Percentiles rank a stretch among this genome's conserved stretches.
phyloP scores from a whole-genome alignment of 1,284 basidiomycete genomes.

The Leccinum pachyderme region DNA sequence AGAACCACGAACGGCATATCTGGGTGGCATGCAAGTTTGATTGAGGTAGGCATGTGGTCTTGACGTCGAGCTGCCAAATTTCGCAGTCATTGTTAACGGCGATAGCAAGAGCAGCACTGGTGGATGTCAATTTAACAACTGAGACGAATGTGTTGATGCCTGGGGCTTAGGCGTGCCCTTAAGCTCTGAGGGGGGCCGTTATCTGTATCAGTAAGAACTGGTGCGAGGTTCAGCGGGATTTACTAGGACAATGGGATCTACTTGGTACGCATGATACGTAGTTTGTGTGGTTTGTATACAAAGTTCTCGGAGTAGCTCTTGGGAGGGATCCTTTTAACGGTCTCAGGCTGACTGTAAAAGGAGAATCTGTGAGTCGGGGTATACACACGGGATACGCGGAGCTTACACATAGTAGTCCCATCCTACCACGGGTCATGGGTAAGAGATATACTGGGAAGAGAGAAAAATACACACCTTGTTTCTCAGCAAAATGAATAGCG shows the following conservation, averaged over 20 bases:
- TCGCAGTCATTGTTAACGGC: not conserved
- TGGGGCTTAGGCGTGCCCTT: slow-evolving; percentile 26
- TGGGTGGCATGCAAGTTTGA: not conserved
- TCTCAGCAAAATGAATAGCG: slow-evolving; percentile 92
- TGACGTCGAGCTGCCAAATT: slow-evolving; percentile 3
- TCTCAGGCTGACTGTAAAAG: slow-evolving; percentile 58
- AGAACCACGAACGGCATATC: not conserved
- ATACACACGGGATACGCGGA: not conserved
- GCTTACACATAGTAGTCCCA: slow-evolving; percentile 79
- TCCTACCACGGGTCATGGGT: slow-evolving; percentile 39
- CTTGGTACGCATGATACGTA: slow-evolving; percentile 92
- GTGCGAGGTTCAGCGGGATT: not conserved
- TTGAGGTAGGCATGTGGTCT: slow-evolving; percentile 6
- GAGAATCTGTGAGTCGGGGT: not conserved
- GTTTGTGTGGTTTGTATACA: slow-evolving; percentile 76
- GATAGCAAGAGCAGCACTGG: slow-evolving; percentile 25
- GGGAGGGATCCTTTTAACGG: slow-evolving; percentile 75
- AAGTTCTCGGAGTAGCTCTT: slow-evolving; percentile 96
- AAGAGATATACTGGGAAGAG: not conserved
- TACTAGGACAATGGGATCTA: slow-evolving; percentile 44
- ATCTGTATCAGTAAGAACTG: not conserved
- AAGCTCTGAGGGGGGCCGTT: not conserved
- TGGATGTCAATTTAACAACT: slow-evolving; percentile 28
- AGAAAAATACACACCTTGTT: slow-evolving; percentile 64
- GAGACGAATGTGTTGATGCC: slow-evolving; percentile 39